Base-by-base conservation (phyloP, 306 rosid species). In the Mimosa pudica region DNA sequence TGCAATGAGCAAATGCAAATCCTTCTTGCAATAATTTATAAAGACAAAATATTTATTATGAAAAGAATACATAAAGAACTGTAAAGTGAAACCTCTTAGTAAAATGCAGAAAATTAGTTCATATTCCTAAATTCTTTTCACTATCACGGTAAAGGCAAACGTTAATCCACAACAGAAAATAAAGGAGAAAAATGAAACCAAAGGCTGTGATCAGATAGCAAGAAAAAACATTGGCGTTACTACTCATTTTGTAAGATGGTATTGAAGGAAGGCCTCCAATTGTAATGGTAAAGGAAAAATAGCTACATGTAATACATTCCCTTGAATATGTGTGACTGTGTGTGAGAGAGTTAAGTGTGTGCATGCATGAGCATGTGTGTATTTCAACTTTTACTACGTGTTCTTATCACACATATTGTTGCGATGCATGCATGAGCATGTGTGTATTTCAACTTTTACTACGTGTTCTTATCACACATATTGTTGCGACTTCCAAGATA, bases 1-100 rank as follows among this genome's bases (percentile, higher is more conserved):
- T 95, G 85, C 99, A 95, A 80, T 95, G 98, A 85, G 99, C 94
- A 90, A 95, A 95, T 70, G 99, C 99, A 91, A 95, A 93, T 71
- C 99, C 99, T 90, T 95, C 99, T 98, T 95, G 98, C 4, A 46
- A 5, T 44, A 69, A 24, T 24, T 60, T 20, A 66, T 71, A 33
- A 78, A 11, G 65, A 30, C 45, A 82, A n/a, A 76, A 87, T 70
- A 79, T 82, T 74, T 38, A 84, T 77, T 66, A 72, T 71, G 75
- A 35, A 58, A 66, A 51, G 68, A 49, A 51, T 65, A n/a, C n/a
- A n/a, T n/a, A 64, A 66, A 49, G 67, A 51, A 60, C 71, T 16
- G 8, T 64, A 73, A 61, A 73, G 51, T 51, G 60, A 47, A 74
- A 68, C 49, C 49, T 17, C 42, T 65, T 48, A 38, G 41, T 18